Evolutionary conservation across 2,329 filamentous ascomycete species (phyloP).

Genomic region (Paramyrothecium sp.): DNA sequence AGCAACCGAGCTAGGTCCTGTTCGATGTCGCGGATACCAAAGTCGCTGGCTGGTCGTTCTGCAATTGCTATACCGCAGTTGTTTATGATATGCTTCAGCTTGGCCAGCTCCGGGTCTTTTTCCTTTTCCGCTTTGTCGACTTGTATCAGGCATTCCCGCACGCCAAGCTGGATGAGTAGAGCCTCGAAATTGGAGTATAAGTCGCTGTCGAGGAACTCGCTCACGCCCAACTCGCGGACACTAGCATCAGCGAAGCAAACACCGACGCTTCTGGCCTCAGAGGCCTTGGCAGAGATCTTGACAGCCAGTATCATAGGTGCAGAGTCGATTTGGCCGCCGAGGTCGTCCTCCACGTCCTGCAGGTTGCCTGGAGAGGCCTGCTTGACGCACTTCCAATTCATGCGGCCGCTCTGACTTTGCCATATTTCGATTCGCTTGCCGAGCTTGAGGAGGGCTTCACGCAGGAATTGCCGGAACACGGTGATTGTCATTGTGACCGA

Average conservation of each 20-base stretch:
- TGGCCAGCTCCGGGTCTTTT: constrained; percentile 84
- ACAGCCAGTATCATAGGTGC: constrained; percentile 94
- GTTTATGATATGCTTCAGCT: constrained; percentile 85
- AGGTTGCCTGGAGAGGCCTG: constrained; percentile 94
- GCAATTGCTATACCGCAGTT: constrained; percentile 89
- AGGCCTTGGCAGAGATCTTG: constrained; percentile 85
- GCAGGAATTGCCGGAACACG: constrained; percentile 91
- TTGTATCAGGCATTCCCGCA: constrained; percentile 90
- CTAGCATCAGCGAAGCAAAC: constrained; percentile 98
- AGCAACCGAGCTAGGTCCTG: constrained; percentile 87
- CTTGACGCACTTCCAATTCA: constrained; percentile 90
- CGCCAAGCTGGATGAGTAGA: constrained; percentile 90
- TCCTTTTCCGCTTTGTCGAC: constrained; percentile 75
- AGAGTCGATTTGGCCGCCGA: constrained; percentile 81
- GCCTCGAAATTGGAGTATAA: constrained; percentile 98
- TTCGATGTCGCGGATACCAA: constrained; percentile 88
- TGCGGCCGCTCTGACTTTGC: constrained; percentile 70
- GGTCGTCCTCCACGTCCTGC: constrained; percentile 94
- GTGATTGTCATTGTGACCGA: constrained; percentile 96
- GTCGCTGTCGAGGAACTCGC: constrained; percentile 98
- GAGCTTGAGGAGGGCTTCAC: constrained; percentile 88
- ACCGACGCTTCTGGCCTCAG: constrained; percentile 81
- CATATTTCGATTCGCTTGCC: constrained; percentile 92
- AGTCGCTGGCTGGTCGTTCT: constrained; percentile 74
- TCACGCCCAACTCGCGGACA: constrained; percentile 91